Evolutionary conservation across 495 filamentous ascomycete species (phyloP).

Genomic region (Thermochaetoides thermophila): DNA sequence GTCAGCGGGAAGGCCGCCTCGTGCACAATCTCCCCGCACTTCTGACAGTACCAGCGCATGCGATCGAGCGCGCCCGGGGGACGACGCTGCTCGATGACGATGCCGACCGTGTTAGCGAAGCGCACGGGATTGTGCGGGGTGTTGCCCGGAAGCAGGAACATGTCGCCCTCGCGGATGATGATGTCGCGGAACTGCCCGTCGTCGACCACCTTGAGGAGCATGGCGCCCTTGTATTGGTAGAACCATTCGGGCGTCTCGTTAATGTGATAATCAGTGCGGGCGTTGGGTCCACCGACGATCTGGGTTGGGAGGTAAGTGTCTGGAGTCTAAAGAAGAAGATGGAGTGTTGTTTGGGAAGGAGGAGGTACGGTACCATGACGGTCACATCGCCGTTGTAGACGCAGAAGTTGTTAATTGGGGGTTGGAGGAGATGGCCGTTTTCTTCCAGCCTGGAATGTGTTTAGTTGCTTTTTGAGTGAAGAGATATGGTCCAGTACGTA

Average conservation of each 20-base stretch:
- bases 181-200: conserved; percentile 62
- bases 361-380: conserved; percentile 46
- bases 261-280: conserved; percentile 95
- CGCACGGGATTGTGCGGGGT: conserved; percentile 69
- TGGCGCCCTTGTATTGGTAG: conserved; percentile 85
- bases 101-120: conserved; percentile 53
- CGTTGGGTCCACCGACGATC: conserved; percentile 95
- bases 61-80: conserved; percentile 53
- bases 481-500: conserved; percentile 19
- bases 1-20: conserved; percentile 81
- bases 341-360: background rate
- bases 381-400: conserved; percentile 73
- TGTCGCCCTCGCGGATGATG: conserved; percentile 77
- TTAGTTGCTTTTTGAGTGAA: conserved; percentile 7
- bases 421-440: conserved; percentile 85
- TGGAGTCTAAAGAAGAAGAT: background rate
- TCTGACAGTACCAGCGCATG: conserved; percentile 80
- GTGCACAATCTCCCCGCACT: conserved; percentile 61
- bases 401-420: conserved; percentile 94
- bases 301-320: conserved; percentile 11
- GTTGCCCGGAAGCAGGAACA: conserved; percentile 85
- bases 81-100: conserved; percentile 83
- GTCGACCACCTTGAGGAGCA: conserved; percentile 85
- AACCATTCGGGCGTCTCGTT: conserved; percentile 95
- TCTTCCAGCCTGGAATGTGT: conserved; percentile 58